phyloP scores from a whole-genome alignment of 2,329 filamentous ascomycete genomes.

The Cladosporium sp. region DNA sequence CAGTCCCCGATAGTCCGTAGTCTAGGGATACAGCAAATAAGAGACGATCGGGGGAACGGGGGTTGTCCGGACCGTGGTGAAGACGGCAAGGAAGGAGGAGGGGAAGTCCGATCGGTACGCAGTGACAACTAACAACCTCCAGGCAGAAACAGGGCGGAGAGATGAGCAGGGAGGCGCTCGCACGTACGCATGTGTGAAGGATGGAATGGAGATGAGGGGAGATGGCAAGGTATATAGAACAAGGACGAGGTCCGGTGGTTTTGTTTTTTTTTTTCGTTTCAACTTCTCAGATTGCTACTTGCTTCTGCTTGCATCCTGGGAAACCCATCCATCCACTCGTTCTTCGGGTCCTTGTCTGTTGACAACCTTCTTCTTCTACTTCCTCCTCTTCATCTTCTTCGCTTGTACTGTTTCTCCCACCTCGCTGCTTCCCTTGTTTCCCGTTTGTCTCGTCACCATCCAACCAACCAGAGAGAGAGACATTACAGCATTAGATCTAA shows the following conservation, averaged over 20 bases:
- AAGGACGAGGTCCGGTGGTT: background rate
- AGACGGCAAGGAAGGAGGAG: slow-evolving; percentile 9
- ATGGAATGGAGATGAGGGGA: background rate
- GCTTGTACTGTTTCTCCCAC: slow-evolving; percentile 1
- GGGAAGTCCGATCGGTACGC: slow-evolving; percentile 16
- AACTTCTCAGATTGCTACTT: background rate
- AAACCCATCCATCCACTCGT: too few relatives aligned
- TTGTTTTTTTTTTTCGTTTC: background rate
- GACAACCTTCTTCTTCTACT: background rate
- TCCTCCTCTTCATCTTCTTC: background rate
- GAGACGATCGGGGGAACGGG: background rate
- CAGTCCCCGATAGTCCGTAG: background rate
- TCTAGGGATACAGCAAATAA: background rate
- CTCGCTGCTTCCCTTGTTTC: background rate
- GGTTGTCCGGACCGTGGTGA: background rate
- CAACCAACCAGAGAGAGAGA: background rate
- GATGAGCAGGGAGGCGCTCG: background rate
- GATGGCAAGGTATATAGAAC: background rate
- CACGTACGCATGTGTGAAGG: background rate
- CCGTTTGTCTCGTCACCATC: background rate
- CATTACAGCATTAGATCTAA: background rate
- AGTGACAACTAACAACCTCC: background rate
- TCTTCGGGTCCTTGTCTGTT: background rate
- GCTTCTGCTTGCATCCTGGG: background rate
- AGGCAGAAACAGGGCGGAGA: background rate